These are phyloP conservation scores for Carex arenaria DNA, from an alignment of 202 grass and related monocot species.

Conservation along the genomic window DNA sequence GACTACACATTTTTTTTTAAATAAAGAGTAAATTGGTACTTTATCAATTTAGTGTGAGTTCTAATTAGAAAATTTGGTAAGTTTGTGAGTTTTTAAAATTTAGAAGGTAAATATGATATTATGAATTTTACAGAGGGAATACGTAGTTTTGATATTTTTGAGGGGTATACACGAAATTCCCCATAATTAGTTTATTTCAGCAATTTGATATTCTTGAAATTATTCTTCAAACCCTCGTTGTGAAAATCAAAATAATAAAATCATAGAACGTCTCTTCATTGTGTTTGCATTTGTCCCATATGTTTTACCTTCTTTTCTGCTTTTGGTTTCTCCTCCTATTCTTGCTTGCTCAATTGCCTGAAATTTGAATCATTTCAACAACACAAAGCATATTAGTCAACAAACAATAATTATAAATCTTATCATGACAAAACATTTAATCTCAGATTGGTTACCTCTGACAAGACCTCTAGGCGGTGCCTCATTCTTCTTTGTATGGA, in stretches of 20 bases:
- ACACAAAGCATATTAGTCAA: not conserved
- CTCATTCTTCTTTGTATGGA: slow-evolving; percentile 82
- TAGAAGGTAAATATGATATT: no score
- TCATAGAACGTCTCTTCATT: not conserved
- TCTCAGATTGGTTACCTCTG: slow-evolving; percentile 35
- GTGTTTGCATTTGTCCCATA: not conserved
- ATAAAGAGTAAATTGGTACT: no score
- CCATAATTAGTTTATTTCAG: not conserved
- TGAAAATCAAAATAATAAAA: not conserved
- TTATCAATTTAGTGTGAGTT: no score
- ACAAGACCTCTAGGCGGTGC: slow-evolving; percentile 42
- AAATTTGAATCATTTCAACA: slow-evolving; percentile 16
- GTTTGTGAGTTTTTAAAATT: no score
- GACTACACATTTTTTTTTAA: no score
- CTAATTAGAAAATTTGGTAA: no score
- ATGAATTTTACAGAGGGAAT: no score
- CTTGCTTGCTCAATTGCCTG: slow-evolving; percentile 55
- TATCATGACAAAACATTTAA: not conserved
- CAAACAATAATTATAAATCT: not conserved
- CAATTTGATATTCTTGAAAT: not conserved
- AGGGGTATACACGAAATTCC: no score
- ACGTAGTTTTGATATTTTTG: no score
- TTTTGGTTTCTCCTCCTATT: slow-evolving; percentile 30
- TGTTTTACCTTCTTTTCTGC: slow-evolving; percentile 31
- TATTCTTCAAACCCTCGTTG: not conserved